These are phyloP conservation scores for Goffeauzyma gilvescens DNA, from an alignment of 768 basidiomycete genomes.

Conservation along the genomic window DNA sequence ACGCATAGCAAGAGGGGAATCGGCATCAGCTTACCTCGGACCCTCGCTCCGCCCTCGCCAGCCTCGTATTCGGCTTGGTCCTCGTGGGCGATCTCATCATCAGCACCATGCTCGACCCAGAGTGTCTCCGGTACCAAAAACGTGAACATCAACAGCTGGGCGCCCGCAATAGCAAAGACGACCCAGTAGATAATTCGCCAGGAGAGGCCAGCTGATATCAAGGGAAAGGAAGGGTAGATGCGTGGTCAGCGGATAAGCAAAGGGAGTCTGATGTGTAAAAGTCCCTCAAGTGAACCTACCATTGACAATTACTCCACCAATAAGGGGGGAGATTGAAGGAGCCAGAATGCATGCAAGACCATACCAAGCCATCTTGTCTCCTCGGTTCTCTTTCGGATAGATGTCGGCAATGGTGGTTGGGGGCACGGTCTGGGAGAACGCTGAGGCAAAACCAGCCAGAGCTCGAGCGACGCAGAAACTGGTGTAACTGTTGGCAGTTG, in stretches of 20 bases:
- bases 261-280: not conserved
- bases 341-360: slow-evolving; percentile 13
- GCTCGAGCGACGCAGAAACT: slow-evolving; percentile 13
- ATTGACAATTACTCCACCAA: slow-evolving; percentile 15
- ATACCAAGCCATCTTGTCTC: slow-evolving; percentile 14
- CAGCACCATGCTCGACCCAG: slow-evolving; percentile 11
- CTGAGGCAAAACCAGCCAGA: slow-evolving; percentile 12
- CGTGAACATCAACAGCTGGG: slow-evolving; percentile 13
- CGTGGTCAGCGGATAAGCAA: not conserved
- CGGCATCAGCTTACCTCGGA: too few relatives aligned
- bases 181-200: slow-evolving; percentile 20
- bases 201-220: not conserved
- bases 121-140: slow-evolving; percentile 20
- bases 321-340: slow-evolving; percentile 16
- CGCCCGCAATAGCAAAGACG: slow-evolving; percentile 13
- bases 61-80: too few relatives aligned
- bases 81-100: too few relatives aligned
- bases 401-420: slow-evolving; percentile 19
- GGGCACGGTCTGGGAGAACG: slow-evolving; percentile 15
- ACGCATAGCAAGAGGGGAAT: too few relatives aligned
- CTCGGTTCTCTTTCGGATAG: slow-evolving; percentile 14
- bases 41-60: too few relatives aligned
- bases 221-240: not conserved
- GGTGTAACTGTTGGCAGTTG: slow-evolving; percentile 8
- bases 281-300: not conserved